phyloP scores from a whole-genome alignment of 2,329 filamentous ascomycete species.

The Rugonectria rugulosa region DNA sequence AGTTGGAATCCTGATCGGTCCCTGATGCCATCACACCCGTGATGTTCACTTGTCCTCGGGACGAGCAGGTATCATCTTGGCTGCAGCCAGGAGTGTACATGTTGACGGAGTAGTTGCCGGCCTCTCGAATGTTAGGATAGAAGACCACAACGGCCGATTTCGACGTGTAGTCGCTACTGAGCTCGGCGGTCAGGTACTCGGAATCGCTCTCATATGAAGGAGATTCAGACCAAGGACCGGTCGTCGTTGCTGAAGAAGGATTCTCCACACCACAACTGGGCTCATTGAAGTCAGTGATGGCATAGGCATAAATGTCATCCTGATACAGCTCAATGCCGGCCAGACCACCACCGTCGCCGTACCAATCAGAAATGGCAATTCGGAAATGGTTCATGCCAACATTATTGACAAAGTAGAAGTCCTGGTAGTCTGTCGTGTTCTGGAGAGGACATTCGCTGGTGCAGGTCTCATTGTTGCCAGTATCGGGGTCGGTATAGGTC shows the following conservation, averaged over 20 bases:
- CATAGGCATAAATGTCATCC: constrained; percentile 85
- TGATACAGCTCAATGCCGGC: constrained; percentile 88
- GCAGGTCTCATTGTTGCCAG: constrained; percentile 74
- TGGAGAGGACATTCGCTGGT: constrained; percentile 87
- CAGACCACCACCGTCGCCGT: constrained; percentile 84
- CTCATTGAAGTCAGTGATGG: constrained; percentile 87
- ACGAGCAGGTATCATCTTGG: constrained; percentile 77
- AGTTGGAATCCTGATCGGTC: constrained; percentile 52
- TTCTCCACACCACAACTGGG: constrained; percentile 74
- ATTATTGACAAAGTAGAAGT: constrained; percentile 88
- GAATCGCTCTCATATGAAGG: constrained; percentile 74
- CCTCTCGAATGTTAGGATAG: constrained; percentile 82
- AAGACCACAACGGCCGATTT: constrained; percentile 77
- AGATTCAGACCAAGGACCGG: constrained; percentile 77
- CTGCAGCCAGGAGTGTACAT: constrained; percentile 92
- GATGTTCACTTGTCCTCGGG: constrained; percentile 82
- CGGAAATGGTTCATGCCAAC: constrained; percentile 90
- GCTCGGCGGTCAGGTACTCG: constrained; percentile 75
- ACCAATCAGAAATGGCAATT: constrained; percentile 87
- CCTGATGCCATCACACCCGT: constrained; percentile 72
- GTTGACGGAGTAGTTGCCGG: constrained; percentile 90
- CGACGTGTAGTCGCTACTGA: constrained; percentile 63
- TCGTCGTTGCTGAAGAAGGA: constrained; percentile 71
- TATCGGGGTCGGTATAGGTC: constrained; percentile 81
- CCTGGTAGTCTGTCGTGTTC: constrained; percentile 75